Conservation (phyloP, 352 stramenopile genomes). For the Pythium insidiosum region DNA sequence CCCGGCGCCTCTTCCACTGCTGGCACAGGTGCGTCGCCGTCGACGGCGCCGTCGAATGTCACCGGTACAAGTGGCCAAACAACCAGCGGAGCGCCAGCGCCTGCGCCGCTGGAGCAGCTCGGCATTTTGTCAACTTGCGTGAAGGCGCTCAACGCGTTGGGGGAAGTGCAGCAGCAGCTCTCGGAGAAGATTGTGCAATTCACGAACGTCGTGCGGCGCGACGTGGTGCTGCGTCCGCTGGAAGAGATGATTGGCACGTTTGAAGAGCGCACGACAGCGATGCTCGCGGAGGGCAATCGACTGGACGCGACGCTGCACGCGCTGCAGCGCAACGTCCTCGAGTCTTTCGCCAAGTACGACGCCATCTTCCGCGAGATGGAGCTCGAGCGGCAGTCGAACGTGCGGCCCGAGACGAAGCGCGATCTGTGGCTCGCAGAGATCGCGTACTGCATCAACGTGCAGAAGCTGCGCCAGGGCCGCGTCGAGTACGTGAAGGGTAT, state of each 20-base stretch:
- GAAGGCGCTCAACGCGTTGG: slow-evolving; percentile 50
- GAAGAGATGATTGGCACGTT: slow-evolving; percentile 67
- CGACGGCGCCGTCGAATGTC: background rate
- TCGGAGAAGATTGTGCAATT: slow-evolving; percentile 73
- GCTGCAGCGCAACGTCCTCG: slow-evolving; percentile 45
- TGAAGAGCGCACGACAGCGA: slow-evolving; percentile 38
- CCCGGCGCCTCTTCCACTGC: background rate
- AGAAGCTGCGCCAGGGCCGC: slow-evolving; percentile 47
- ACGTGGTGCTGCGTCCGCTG: slow-evolving; percentile 56
- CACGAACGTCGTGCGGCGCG: slow-evolving; percentile 57
- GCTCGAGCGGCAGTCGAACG: slow-evolving; percentile 12
- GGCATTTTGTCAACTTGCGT: slow-evolving; percentile 39
- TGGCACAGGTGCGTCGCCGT: background rate
- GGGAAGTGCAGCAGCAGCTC: slow-evolving; percentile 70
- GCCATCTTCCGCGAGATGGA: slow-evolving; percentile 58
- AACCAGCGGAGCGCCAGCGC: background rate
- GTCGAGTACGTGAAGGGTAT: slow-evolving; percentile 83
- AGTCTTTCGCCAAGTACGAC: slow-evolving; percentile 50
- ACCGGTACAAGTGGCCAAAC: slow-evolving; percentile 1
- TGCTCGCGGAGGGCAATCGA: slow-evolving; percentile 46
- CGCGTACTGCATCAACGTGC: slow-evolving; percentile 65
- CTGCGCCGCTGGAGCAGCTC: slow-evolving; percentile 11
- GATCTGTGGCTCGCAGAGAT: slow-evolving; percentile 74
- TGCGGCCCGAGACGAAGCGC: slow-evolving; percentile 10
- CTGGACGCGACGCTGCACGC: slow-evolving; percentile 47